Conservation (phyloP, 192 early-diverging fungal genomes). For the Gonapodya sp. region DNA sequence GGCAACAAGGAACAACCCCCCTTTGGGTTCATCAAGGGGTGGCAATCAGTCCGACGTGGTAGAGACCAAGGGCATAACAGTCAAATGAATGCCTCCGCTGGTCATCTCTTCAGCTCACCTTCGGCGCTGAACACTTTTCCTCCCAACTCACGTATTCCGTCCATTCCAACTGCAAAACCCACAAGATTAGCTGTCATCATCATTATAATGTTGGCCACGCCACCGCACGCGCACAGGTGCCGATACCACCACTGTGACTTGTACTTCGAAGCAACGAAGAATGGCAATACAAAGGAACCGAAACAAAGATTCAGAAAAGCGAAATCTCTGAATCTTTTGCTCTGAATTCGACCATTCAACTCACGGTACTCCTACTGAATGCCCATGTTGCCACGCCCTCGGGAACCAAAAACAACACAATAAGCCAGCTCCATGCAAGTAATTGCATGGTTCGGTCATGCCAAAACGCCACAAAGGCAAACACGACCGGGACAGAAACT, state of each 20-base stretch:
- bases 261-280: conserved; percentile 26
- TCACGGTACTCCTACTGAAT: conserved; percentile 22
- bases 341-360: neutral
- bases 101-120: conserved; percentile 29
- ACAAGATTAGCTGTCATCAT: conserved; percentile 97
- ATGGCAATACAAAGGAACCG: neutral
- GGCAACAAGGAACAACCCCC: conserved; percentile 34
- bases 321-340: neutral
- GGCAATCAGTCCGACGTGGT: conserved; percentile 14
- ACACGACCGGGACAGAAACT: conserved; percentile 76
- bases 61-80: conserved; percentile 15
- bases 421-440: conserved; percentile 87
- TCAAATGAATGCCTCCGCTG: conserved; percentile 1
- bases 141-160: conserved; percentile 69
- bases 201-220: conserved; percentile 72
- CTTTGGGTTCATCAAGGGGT: too few species aligned
- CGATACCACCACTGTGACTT: conserved; percentile 51
- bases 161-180: conserved; percentile 87
- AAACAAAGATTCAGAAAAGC: neutral
- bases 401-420: conserved; percentile 75
- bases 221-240: conserved; percentile 71
- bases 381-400: conserved; percentile 57
- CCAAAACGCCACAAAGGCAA: conserved; percentile 97
- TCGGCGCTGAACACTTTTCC: conserved; percentile 45
- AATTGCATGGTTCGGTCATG: conserved; percentile 69